Percentiles rank a stretch among this genome's conserved stretches.
phyloP scores from a whole-genome alignment of 1,284 basidiomycete genomes.

The Trametes pubescens region DNA sequence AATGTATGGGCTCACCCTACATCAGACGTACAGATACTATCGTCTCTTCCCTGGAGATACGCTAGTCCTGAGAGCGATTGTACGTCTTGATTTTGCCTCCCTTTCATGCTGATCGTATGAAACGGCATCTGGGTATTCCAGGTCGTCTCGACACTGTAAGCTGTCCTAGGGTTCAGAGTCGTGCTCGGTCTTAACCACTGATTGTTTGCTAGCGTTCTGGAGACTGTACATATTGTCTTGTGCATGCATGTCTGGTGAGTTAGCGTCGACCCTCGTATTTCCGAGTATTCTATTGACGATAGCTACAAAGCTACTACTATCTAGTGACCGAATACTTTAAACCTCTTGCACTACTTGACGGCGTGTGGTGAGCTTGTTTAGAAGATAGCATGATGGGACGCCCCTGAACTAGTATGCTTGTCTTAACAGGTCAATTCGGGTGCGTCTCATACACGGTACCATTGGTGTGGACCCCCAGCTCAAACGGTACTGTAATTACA shows the following conservation, averaged over 20 bases:
- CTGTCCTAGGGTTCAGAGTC: background rate
- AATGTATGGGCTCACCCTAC: slow-evolving; percentile 21
- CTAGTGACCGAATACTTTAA: slow-evolving; percentile 26
- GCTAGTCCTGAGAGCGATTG: background rate
- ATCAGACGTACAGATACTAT: slow-evolving; percentile 20
- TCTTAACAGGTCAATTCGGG: slow-evolving; percentile 9
- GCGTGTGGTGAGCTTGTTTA: slow-evolving; percentile 21
- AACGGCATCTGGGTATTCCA: background rate
- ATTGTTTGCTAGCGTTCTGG: background rate
- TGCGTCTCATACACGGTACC: too few relatives aligned
- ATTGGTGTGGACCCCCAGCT: too few relatives aligned
- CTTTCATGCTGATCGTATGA: background rate
- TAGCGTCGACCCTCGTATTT: background rate
- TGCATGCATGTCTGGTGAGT: slow-evolving; percentile 20
- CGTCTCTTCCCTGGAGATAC: slow-evolving; percentile 8
- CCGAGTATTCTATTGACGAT: background rate
- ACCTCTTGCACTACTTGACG: slow-evolving; percentile 10
- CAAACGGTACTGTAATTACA: too few relatives aligned
- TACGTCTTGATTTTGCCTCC: background rate
- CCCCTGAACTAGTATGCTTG: background rate
- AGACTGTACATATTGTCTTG: slow-evolving; percentile 14
- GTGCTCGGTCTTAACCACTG: background rate
- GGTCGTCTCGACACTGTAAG: slow-evolving; percentile 7
- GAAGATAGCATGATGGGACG: background rate
- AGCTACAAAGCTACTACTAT: slow-evolving; percentile 22